Evolutionary conservation across 2,329 filamentous ascomycete species (phyloP).

Genomic region (Penicillium sp.): DNA sequence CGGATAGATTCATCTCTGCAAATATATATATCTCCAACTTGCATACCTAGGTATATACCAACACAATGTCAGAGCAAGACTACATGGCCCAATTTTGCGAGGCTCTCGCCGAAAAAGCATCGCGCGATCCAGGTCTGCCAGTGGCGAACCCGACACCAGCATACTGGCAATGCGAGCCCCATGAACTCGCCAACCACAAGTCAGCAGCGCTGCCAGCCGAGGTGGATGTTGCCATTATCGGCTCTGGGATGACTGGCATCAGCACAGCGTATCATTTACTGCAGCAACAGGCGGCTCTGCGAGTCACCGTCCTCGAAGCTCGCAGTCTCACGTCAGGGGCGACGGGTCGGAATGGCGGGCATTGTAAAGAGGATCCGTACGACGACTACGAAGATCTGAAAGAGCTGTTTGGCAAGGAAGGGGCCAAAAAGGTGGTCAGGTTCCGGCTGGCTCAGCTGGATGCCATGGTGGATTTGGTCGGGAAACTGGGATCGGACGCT

Average conservation of each 20-base stretch:
- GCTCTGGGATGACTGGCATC: constrained; percentile 35
- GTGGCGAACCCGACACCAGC: constrained; percentile 32
- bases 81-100: constrained; percentile 17
- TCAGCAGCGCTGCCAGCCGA: constrained; percentile 24
- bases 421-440: constrained; percentile 33
- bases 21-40: not conserved
- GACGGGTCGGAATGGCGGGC: constrained; percentile 36
- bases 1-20: not conserved
- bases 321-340: constrained; percentile 34
- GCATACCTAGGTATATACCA: not conserved
- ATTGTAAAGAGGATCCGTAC: constrained; percentile 60
- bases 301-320: constrained; percentile 33
- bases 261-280: constrained; percentile 30
- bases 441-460: constrained; percentile 23
- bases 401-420: constrained; percentile 23
- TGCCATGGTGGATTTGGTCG: constrained; percentile 12
- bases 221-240: constrained; percentile 30
- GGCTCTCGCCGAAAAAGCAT: constrained; percentile 10
- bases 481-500: constrained; percentile 5
- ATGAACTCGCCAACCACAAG: constrained; percentile 27
- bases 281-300: constrained; percentile 21
- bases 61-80: constrained; percentile 3
- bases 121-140: constrained; percentile 33
- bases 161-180: constrained; percentile 34
- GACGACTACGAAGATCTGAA: constrained; percentile 77